These are phyloP conservation scores for Sphagnum fallax DNA, from an alignment of 228 moss, liverwort and hornwort species.

Conservation along the genomic window DNA sequence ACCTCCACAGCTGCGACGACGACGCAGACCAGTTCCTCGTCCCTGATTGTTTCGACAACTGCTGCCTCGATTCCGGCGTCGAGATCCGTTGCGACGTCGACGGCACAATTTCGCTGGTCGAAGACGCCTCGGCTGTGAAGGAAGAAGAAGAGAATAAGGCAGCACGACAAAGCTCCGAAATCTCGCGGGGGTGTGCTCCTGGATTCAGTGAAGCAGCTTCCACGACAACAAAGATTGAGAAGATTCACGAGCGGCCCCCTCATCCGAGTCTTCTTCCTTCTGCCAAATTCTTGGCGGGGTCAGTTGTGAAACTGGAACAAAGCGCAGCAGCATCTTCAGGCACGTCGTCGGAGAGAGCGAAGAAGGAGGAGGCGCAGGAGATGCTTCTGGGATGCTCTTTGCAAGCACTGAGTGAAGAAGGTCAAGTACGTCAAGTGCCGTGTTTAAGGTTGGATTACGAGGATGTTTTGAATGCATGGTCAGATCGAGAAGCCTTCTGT, in stretches of 20 bases:
- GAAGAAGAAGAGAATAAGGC: constrained; percentile 14
- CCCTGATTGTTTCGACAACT: constrained; percentile 7
- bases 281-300: neutral
- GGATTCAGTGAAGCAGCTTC: constrained; percentile 25
- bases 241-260: too few relatives aligned
- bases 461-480: constrained; percentile 45
- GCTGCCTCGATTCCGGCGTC: constrained; percentile 21
- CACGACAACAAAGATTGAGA: neutral
- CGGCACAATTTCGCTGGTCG: constrained; percentile 21
- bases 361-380: constrained; percentile 46
- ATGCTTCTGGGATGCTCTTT: constrained; percentile 20
- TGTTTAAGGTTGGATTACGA: constrained; percentile 38
- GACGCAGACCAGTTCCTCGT: constrained; percentile 47
- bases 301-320: constrained; percentile 7
- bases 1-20: constrained; percentile 8
- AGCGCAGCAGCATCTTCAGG: constrained; percentile 29
- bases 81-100: constrained; percentile 18
- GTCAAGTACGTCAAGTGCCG: constrained; percentile 25
- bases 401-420: constrained; percentile 12
- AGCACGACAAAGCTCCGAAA: constrained; percentile 25
- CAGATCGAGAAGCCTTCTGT: constrained; percentile 34
- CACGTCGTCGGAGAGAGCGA: constrained; percentile 27
- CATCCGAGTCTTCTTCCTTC: too few relatives aligned
- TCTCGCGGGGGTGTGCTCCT: constrained; percentile 50
- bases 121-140: neutral